These are phyloP conservation scores for Buddleja alternifolia DNA, from an alignment of 257 asterid genomes.

Conservation along the genomic window DNA sequence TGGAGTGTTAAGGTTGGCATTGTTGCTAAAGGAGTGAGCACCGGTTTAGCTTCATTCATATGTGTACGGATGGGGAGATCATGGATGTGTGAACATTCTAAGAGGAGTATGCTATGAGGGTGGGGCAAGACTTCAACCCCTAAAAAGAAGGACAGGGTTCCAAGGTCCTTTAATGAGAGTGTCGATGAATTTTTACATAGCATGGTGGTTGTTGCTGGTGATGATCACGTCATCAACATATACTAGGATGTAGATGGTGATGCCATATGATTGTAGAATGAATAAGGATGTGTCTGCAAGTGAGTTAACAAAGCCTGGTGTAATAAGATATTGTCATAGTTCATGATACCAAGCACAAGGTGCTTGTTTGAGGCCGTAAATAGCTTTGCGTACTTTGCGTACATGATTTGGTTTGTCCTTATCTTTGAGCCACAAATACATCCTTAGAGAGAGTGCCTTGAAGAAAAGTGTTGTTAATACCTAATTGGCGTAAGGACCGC, in stretches of 20 bases:
- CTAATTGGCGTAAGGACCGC: background rate
- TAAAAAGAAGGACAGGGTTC: background rate
- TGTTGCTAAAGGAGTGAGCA: background rate
- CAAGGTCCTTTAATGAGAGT: background rate
- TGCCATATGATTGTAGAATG: background rate
- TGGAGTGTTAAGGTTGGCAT: background rate
- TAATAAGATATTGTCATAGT: background rate
- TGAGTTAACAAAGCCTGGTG: background rate
- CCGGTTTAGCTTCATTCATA: background rate
- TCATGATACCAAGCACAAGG: no score
- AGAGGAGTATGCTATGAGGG: no score
- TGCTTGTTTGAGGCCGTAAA: background rate
- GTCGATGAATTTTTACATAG: no score
- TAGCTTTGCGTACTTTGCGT: background rate
- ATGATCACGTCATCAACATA: background rate
- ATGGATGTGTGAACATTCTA: no score
- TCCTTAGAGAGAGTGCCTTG: no score
- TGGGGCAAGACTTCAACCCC: background rate
- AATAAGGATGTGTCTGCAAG: background rate
- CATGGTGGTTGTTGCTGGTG: fast-evolving
- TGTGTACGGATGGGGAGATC: background rate
- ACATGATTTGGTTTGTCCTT: background rate
- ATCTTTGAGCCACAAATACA: background rate
- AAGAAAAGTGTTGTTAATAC: background rate
- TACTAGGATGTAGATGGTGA: background rate